Conservation (phyloP, 2,329 filamentous ascomycete species). For the Aureobasidium sp. region DNA sequence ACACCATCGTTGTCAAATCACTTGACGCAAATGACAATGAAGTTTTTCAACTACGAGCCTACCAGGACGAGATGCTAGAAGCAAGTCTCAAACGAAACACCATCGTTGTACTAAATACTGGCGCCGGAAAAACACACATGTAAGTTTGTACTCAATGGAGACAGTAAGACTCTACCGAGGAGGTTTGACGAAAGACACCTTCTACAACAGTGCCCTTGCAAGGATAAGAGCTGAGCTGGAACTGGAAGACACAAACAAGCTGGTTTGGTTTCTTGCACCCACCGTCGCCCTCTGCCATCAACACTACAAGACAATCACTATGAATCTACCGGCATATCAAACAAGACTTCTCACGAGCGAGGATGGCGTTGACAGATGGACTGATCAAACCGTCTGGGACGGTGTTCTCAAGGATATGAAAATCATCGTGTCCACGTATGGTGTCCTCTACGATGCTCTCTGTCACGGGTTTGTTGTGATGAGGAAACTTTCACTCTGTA, state of each 20-base stretch:
- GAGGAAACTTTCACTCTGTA: slow-evolving; percentile 68
- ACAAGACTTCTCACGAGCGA: slow-evolving; percentile 71
- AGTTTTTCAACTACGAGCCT: slow-evolving; percentile 39
- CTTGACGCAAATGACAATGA: slow-evolving; percentile 6
- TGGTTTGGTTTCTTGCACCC: slow-evolving; percentile 53
- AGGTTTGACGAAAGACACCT: slow-evolving; percentile 1
- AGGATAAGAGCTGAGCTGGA: slow-evolving; percentile 51
- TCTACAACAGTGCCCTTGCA: slow-evolving; percentile 38
- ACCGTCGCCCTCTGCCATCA: slow-evolving; percentile 52
- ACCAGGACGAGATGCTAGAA: slow-evolving; percentile 57
- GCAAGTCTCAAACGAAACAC: slow-evolving; percentile 48
- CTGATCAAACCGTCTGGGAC: slow-evolving; percentile 71
- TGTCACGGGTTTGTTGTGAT: slow-evolving; percentile 78
- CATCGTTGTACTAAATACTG: slow-evolving; percentile 56
- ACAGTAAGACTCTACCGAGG: not conserved
- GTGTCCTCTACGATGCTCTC: slow-evolving; percentile 79
- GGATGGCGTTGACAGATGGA: slow-evolving; percentile 80
- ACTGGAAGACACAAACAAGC: slow-evolving; percentile 38
- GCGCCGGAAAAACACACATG: slow-evolving; percentile 55
- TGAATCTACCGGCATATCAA: slow-evolving; percentile 54
- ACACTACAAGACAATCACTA: slow-evolving; percentile 41
- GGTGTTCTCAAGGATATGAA: slow-evolving; percentile 68
- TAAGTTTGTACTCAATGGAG: not conserved
- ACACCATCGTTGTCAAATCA: not conserved
- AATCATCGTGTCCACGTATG: slow-evolving; percentile 82